Evolutionary conservation across 2,329 filamentous ascomycete species (phyloP).

Genomic region (Xylaria sp.): DNA sequence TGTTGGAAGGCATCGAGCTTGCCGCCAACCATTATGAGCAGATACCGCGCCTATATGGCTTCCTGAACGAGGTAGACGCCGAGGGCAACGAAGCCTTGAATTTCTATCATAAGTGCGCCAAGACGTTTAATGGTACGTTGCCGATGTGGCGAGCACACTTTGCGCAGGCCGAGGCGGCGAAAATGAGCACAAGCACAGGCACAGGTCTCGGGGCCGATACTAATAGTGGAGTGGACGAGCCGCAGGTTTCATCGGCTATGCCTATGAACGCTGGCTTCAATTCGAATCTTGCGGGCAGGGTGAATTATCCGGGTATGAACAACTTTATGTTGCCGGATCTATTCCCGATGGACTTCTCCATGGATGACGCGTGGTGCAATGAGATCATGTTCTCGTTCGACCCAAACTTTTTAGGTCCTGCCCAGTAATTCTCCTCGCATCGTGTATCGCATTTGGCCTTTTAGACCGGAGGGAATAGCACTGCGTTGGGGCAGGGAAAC

Average conservation of each 20-base stretch:
- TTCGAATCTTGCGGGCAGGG: conserved; percentile 1
- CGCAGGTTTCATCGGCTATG: conserved; percentile 14
- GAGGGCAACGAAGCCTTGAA: conserved; percentile 33
- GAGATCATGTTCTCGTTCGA: conserved; percentile 35
- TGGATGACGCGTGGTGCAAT: conserved; percentile 43
- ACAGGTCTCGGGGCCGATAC: conserved; percentile 1
- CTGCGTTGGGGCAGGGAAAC: neutral
- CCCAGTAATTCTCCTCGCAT: neutral
- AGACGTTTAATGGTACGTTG: conserved; percentile 38
- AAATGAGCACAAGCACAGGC: neutral
- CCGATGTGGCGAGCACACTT: conserved; percentile 41
- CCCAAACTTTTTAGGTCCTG: neutral
- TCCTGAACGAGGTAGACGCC: conserved; percentile 35
- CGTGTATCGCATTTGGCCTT: neutral
- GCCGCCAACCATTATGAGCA: conserved; percentile 35
- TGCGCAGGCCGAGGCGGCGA: conserved; percentile 35
- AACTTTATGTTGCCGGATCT: conserved; percentile 34
- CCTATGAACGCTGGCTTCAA: conserved; percentile 9
- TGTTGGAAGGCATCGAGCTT: conserved; percentile 40
- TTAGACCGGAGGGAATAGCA: neutral
- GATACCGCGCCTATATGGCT: conserved; percentile 36
- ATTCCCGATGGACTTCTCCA: conserved; percentile 41
- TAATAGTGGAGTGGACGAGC: neutral
- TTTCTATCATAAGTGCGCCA: conserved; percentile 40
- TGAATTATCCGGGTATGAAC: conserved; percentile 13